Percentiles rank a stretch among this genome's conserved stretches.
Conservation (phyloP, 768 basidiomycete genomes). For the Serendipita sp. region DNA sequence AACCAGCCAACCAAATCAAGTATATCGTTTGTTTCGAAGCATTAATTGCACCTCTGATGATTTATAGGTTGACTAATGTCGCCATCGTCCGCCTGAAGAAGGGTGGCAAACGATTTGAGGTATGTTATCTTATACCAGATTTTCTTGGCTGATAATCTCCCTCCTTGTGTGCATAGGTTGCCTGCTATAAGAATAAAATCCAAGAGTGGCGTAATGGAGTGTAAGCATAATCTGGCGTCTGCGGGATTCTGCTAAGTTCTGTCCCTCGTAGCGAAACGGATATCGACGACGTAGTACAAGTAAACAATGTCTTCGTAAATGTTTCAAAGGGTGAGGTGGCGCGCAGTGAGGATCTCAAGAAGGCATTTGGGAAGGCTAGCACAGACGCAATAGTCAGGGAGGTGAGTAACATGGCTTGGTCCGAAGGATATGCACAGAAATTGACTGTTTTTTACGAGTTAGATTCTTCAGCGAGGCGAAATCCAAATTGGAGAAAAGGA, state of each 20-base stretch:
- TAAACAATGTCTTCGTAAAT: constrained; percentile 88
- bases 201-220: constrained; percentile 90
- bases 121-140: constrained; percentile 18
- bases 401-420: constrained; percentile 25
- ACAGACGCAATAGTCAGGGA: constrained; percentile 61
- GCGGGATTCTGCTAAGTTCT: not conserved
- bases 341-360: constrained; percentile 74
- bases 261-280: constrained; percentile 54
- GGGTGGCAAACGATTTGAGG: constrained; percentile 95
- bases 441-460: not conserved
- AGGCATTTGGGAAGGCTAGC: constrained; percentile 50
- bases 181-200: constrained; percentile 99
- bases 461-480: constrained; percentile 94
- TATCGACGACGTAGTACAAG: constrained; percentile 90
- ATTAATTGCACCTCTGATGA: constrained; percentile 6
- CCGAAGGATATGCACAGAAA: not conserved
- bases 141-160: not conserved
- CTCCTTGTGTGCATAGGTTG: constrained; percentile 38
- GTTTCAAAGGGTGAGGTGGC: constrained; percentile 94
- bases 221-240: constrained; percentile 27
- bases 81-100: constrained; percentile 93
- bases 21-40: constrained; percentile 17
- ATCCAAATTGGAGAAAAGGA: constrained; percentile 96
- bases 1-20: constrained; percentile 87
- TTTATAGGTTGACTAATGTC: constrained; percentile 79